Base-by-base conservation (phyloP, 768 basidiomycete species). In the Leucosporidium creatinivorum region DNA sequence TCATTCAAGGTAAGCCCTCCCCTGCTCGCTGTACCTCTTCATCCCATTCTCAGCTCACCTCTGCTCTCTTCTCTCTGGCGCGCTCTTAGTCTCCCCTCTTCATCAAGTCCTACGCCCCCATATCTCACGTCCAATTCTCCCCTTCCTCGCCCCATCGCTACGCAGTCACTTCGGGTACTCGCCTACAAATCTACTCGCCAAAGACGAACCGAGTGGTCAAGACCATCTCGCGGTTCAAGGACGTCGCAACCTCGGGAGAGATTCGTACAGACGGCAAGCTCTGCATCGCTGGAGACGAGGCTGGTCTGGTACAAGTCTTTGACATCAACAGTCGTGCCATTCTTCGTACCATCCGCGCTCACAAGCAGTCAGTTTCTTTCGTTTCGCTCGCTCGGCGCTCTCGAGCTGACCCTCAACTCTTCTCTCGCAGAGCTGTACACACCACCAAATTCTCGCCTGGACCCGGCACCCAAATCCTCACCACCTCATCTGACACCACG, bases 201-300 rank as follows among this genome's bases (percentile, higher is more conserved):
- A 87, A 91, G 62, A 98, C 94, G 4, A 93, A 97, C 79, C 93
- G 93, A 79, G 86, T 97, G 63, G 89, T 87, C 21, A 98, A 98
- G 82, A 94, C 91, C 3, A 91, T 99, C 65, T 89, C 93, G 33
- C 83, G 96, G 49, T 99, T 99, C 81, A 97, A 96, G 78, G 96
- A 98, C 76, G 87, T 93, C 47, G 93, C 94, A 1, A 82, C 93
- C 66, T 88, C 89, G 73, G 96, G 89, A 5, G 84, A 84, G 73
- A 92, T 99, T 64, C 85, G 96, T 60, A 84, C 82, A 58, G 96
- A 99, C 78, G 96, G 96, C 25, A 98, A 94, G 77, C 84, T 99
- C 48, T 84, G 97, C 12, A 88, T 96, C 0, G 96, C 93, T 0
- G 94, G 91, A 63, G 93, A 97, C 75, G 96, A 98, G 77, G 88